Evolutionary conservation across 257 asterid genomes (phyloP).

Genomic region (Ophiorrhiza pumila): DNA sequence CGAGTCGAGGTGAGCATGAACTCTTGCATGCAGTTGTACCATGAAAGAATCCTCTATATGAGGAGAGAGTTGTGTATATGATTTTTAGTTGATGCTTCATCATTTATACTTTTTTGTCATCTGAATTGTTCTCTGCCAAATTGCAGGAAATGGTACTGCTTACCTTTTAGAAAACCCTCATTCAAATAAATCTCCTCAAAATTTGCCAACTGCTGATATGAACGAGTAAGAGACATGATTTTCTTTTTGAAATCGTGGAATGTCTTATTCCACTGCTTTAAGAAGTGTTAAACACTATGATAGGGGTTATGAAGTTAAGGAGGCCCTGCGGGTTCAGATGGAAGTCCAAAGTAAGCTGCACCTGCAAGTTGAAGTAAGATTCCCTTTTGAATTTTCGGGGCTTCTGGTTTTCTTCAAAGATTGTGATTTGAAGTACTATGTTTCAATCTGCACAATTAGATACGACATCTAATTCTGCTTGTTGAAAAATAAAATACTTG

Average conservation of each 20-base stretch:
- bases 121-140: conserved; percentile 26
- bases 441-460: neutral
- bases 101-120: neutral
- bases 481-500: neutral
- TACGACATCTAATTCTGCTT: neutral
- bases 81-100: neutral
- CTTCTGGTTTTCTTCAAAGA: conserved; percentile 4
- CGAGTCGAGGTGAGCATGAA: neutral
- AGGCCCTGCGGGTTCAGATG: conserved; percentile 91
- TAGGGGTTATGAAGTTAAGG: conserved; percentile 91
- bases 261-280: conserved; percentile 1
- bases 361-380: conserved; percentile 87
- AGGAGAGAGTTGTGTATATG: neutral
- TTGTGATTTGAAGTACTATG: conserved; percentile 1
- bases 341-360: conserved; percentile 90
- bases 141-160: conserved; percentile 49
- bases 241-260: neutral
- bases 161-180: conserved; percentile 61
- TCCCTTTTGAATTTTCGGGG: conserved; percentile 11
- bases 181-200: conserved; percentile 52
- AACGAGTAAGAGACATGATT: conserved; percentile 58
- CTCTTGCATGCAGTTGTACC: neutral
- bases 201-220: conserved; percentile 54
- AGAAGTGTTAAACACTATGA: conserved; percentile 22
- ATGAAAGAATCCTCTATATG: neutral